Evolutionary conservation across 2,329 filamentous ascomycete genomes (phyloP).

Genomic region (Chrysoporthe puriensis): DNA sequence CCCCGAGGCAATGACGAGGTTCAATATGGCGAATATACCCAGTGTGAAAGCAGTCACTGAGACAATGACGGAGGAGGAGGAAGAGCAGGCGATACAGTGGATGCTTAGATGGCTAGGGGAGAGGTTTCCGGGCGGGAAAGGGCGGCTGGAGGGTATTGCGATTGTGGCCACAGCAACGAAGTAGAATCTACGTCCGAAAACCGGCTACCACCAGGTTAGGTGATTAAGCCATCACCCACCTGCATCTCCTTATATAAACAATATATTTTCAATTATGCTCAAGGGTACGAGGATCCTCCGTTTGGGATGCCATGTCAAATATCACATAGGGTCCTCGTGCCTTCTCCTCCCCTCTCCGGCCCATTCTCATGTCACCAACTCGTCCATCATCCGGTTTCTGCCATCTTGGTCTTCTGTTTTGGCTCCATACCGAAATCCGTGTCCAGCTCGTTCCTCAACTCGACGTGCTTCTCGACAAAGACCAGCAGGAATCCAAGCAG

Average conservation of each 20-base stretch:
- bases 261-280: too few relatives aligned
- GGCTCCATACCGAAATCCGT: background rate
- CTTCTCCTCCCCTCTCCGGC: too few relatives aligned
- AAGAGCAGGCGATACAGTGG: background rate
- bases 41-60: background rate
- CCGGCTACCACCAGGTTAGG: too few relatives aligned
- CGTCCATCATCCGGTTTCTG: too few relatives aligned
- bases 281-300: too few relatives aligned
- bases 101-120: background rate
- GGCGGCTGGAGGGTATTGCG: background rate
- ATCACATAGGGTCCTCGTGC: too few relatives aligned
- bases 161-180: constrained; percentile 1
- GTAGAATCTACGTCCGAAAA: background rate
- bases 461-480: background rate
- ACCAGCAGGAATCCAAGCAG: background rate
- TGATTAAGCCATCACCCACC: too few relatives aligned
- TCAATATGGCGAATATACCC: background rate
- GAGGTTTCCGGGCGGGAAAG: background rate
- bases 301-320: too few relatives aligned
- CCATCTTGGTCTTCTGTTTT: background rate
- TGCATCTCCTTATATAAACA: too few relatives aligned
- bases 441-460: background rate
- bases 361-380: too few relatives aligned
- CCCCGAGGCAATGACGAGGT: constrained; percentile 1
- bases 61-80: background rate